phyloP scores from a whole-genome alignment of 352 stramenopile genomes.

The Pythium rishiriense region DNA sequence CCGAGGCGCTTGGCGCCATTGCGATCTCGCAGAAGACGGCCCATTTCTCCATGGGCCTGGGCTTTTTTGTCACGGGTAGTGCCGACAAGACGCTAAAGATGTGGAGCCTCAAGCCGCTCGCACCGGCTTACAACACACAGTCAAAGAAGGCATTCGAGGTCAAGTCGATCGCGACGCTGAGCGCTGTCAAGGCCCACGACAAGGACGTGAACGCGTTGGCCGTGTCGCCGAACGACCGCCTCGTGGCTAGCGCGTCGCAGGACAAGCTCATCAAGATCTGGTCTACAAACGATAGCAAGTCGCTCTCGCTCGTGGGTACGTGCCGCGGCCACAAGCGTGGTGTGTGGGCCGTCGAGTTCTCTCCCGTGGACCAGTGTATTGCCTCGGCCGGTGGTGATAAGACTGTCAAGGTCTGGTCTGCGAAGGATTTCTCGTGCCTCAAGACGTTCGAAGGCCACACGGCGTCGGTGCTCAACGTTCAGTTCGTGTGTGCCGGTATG shows the following conservation, averaged over 20 bases:
- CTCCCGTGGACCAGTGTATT: constrained; percentile 94
- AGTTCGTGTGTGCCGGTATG: constrained; percentile 89
- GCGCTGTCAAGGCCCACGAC: constrained; percentile 86
- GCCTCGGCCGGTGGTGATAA: constrained; percentile 95
- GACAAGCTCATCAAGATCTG: constrained; percentile 99
- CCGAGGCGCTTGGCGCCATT: constrained; percentile 92
- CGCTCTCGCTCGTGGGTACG: constrained; percentile 89
- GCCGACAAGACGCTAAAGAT: constrained; percentile 98
- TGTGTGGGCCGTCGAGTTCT: constrained; percentile 98
- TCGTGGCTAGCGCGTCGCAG: constrained; percentile 96
- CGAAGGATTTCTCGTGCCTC: constrained; percentile 94
- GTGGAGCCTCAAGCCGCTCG: constrained; percentile 91
- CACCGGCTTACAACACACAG: constrained; percentile 44
- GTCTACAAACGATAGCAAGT: constrained; percentile 53
- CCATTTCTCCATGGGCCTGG: constrained; percentile 72
- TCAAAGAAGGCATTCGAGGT: constrained; percentile 44
- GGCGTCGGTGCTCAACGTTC: constrained; percentile 84
- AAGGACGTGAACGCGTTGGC: constrained; percentile 97
- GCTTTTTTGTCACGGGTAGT: constrained; percentile 96
- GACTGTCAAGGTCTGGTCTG: constrained; percentile 97
- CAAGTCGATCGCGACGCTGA: constrained; percentile 54
- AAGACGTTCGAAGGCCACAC: constrained; percentile 97
- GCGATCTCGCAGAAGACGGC: constrained; percentile 89
- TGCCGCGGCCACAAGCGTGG: constrained; percentile 97
- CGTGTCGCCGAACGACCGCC: constrained; percentile 96